These are phyloP conservation scores for Amanita subjunquillea DNA, from an alignment of 768 basidiomycete genomes.

Conservation along the genomic window DNA sequence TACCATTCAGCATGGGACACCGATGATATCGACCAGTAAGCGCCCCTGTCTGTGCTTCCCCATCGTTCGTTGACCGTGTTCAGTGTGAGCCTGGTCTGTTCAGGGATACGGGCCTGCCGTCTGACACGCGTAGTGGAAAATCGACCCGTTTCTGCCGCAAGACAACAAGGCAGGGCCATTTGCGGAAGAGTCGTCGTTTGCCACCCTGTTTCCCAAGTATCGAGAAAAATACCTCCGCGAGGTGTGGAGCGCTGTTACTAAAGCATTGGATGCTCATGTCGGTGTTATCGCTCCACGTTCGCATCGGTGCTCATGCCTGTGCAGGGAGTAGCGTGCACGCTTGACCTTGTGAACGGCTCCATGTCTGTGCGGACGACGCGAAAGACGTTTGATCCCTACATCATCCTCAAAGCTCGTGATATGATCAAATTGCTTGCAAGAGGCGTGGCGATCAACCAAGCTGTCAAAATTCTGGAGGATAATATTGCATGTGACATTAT, in stretches of 20 bases:
- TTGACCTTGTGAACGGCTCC: conserved; percentile 92
- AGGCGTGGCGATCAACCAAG: conserved; percentile 78
- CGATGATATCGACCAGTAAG: conserved; percentile 97
- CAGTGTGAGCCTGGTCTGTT: conserved; percentile 30
- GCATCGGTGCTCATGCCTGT: background rate
- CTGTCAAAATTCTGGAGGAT: conserved; percentile 86
- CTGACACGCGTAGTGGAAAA: conserved; percentile 58
- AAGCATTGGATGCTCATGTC: conserved; percentile 74
- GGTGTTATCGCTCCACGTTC: conserved; percentile 7
- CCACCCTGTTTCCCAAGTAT: conserved; percentile 97
- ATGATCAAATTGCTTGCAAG: conserved; percentile 92
- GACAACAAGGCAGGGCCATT: conserved; percentile 83
- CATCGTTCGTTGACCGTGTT: conserved; percentile 4
- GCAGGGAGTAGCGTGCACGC: conserved; percentile 82
- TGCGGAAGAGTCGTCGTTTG: conserved; percentile 94
- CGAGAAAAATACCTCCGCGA: conserved; percentile 94
- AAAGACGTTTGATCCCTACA: conserved; percentile 95
- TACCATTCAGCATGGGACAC: conserved; percentile 85
- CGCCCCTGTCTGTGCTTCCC: conserved; percentile 4
- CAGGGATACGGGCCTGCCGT: background rate
- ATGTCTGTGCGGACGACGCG: conserved; percentile 97
- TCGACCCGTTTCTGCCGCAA: conserved; percentile 62
- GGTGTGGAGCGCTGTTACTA: conserved; percentile 87
- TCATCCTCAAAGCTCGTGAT: conserved; percentile 92
- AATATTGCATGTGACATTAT: conserved; percentile 92